These are phyloP conservation scores for Helminthosporium solani DNA, from an alignment of 2,329 filamentous ascomycete species.

Conservation along the genomic window DNA sequence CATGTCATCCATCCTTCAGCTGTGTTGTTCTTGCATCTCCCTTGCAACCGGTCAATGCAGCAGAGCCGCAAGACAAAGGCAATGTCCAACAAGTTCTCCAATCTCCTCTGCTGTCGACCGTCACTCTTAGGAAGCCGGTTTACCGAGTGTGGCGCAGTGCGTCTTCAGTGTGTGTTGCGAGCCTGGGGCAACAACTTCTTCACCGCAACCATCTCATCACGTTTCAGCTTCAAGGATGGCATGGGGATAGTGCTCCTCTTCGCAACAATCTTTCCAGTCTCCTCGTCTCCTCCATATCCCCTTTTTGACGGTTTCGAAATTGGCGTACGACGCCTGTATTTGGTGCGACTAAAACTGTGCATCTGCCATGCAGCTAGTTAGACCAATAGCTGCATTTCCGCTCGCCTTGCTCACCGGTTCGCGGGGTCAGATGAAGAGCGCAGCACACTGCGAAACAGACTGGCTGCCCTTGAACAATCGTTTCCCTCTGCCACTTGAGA, in stretches of 20 bases:
- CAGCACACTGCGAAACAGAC: conserved; percentile 1
- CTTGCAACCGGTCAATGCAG: conserved; percentile 32
- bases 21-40: conserved; percentile 17
- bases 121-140: conserved; percentile 21
- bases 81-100: conserved; percentile 13
- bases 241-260: not conserved
- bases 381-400: conserved; percentile 34
- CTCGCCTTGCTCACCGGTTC: conserved; percentile 37
- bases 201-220: not conserved
- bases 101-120: conserved; percentile 18
- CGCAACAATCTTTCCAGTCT: conserved; percentile 12
- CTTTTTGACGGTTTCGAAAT: not conserved
- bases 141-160: conserved; percentile 40
- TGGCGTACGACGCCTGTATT: conserved; percentile 21
- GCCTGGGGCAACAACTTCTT: conserved; percentile 27
- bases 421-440: conserved; percentile 35
- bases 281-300: conserved; percentile 10
- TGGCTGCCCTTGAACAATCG: not conserved
- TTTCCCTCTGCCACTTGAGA: conserved; percentile 26
- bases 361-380: conserved; percentile 35
- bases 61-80: conserved; percentile 35
- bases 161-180: conserved; percentile 10
- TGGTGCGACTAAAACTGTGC: conserved; percentile 34
- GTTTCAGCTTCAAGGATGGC: not conserved
- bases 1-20: conserved; percentile 15